Conservation (phyloP, 148 eudicot species). For the Nepenthes gracilis region DNA sequence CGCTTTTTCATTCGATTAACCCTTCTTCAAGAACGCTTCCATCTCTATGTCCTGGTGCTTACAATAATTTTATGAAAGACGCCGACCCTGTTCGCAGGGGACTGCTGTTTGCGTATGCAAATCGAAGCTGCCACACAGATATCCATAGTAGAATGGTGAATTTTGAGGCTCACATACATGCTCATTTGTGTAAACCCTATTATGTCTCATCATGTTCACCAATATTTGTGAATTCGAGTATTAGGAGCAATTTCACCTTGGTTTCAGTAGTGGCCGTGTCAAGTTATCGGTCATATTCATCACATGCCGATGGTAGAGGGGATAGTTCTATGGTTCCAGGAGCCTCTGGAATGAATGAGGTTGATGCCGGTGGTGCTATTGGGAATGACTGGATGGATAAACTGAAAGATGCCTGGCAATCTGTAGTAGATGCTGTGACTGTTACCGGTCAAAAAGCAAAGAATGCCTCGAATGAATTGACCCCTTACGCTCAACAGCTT, state of each 20-base stretch:
- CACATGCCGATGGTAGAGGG: conserved; percentile 31
- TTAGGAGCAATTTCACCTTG: conserved; percentile 16
- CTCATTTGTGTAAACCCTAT: conserved; percentile 14
- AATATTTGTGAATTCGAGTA: conserved; percentile 13
- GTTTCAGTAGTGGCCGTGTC: conserved; percentile 21
- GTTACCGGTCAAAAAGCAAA: conserved; percentile 47
- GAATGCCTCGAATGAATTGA: conserved; percentile 44
- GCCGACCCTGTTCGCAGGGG: conserved; percentile 16
- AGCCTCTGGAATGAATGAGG: conserved; percentile 27
- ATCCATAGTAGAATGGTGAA: conserved; percentile 11
- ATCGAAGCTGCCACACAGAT: conserved; percentile 19
- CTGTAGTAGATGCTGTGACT: conserved; percentile 38
- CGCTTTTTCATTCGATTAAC: conserved; percentile 11
- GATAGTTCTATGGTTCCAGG: conserved; percentile 24
- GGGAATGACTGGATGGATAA: conserved; percentile 56
- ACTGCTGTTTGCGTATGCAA: conserved; percentile 16
- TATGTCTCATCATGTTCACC: conserved; percentile 21
- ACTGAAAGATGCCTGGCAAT: conserved; percentile 48
- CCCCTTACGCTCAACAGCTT: conserved; percentile 54
- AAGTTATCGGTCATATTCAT: conserved; percentile 38
- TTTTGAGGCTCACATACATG: conserved; percentile 12
- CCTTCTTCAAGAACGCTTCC: conserved; percentile 10
- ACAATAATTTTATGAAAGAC: conserved; percentile 6
- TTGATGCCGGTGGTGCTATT: conserved; percentile 19
- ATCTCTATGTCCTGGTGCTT: conserved; percentile 9